Evolutionary conservation across 1,284 basidiomycete species (phyloP).

Genomic region (Fistulinella cinereoalba): DNA sequence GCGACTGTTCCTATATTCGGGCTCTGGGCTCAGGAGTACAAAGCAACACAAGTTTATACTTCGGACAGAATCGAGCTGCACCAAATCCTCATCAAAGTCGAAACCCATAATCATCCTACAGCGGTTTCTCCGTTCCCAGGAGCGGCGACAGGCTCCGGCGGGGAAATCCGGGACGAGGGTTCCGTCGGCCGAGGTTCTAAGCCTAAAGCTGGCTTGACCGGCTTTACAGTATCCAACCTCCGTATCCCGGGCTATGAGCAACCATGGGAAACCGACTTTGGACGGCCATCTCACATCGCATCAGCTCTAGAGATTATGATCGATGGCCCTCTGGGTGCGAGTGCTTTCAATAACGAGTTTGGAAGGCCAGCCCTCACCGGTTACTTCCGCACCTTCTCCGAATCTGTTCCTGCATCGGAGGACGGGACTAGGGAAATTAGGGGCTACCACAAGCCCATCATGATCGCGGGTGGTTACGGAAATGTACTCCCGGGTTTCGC

Average conservation of each 20-base stretch:
- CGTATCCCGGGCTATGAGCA: slow-evolving; percentile 85
- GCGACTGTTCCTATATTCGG: slow-evolving; percentile 79
- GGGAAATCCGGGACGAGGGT: slow-evolving; percentile 98
- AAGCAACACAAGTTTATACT: slow-evolving; percentile 46
- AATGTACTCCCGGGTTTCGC: slow-evolving; percentile 86
- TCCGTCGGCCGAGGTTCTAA: slow-evolving; percentile 93
- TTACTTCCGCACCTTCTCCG: slow-evolving; percentile 88
- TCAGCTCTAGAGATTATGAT: slow-evolving; percentile 96
- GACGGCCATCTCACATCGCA: slow-evolving; percentile 88
- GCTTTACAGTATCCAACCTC: slow-evolving; percentile 95
- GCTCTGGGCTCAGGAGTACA: slow-evolving; percentile 41
- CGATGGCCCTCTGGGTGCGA: slow-evolving; percentile 92
- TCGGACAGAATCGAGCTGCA: slow-evolving; percentile 65
- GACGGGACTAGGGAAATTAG: slow-evolving; percentile 59
- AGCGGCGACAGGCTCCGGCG: slow-evolving; percentile 96
- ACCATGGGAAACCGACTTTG: slow-evolving; percentile 92
- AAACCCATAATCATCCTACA: slow-evolving; percentile 99
- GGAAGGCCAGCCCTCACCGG: slow-evolving; percentile 85
- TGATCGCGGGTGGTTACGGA: slow-evolving; percentile 97
- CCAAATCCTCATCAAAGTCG: slow-evolving; percentile 95
- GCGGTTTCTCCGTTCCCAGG: slow-evolving; percentile 98
- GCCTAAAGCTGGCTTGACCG: slow-evolving; percentile 93
- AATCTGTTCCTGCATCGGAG: slow-evolving; percentile 55
- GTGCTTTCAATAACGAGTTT: slow-evolving; percentile 99
- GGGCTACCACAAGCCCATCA: slow-evolving; percentile 99